phyloP scores from a whole-genome alignment of 257 asterid genomes.

The Verbascum thapsus region DNA sequence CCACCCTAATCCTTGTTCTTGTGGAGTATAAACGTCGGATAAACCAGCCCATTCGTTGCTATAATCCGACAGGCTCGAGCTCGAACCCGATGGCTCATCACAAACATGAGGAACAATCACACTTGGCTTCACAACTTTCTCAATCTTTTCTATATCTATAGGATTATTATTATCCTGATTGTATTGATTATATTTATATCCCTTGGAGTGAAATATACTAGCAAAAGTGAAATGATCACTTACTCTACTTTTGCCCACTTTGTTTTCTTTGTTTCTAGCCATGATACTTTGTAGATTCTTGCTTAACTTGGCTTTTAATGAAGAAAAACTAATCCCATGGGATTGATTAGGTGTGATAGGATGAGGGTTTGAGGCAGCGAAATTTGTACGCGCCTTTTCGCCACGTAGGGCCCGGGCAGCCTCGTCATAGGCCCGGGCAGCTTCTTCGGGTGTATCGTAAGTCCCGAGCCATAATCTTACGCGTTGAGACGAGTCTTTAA shows the following conservation, averaged over 20 bases:
- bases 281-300: slow-evolving; percentile 76
- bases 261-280: slow-evolving; percentile 69
- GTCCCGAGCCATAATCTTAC: slow-evolving; percentile 90
- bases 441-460: slow-evolving; percentile 87
- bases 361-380: slow-evolving; percentile 33
- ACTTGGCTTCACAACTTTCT: slow-evolving; percentile 78
- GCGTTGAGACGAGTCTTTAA: slow-evolving; percentile 79
- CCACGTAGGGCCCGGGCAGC: slow-evolving; percentile 90
- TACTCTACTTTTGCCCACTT: slow-evolving; percentile 65
- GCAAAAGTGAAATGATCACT: slow-evolving; percentile 92
- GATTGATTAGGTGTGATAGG: slow-evolving; percentile 22
- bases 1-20: slow-evolving; percentile 50
- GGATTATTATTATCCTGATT: slow-evolving; percentile 36
- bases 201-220: slow-evolving; percentile 69
- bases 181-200: slow-evolving; percentile 42
- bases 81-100: slow-evolving; percentile 42
- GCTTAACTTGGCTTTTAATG: slow-evolving; percentile 74
- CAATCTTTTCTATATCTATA: slow-evolving; percentile 55
- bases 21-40: slow-evolving; percentile 43
- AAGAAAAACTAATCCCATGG: slow-evolving; percentile 57
- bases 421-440: slow-evolving; percentile 85
- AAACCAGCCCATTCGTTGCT: slow-evolving; percentile 63
- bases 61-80: slow-evolving; percentile 46
- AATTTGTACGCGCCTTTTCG: slow-evolving; percentile 81
- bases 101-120: slow-evolving; percentile 60